Evolutionary conservation across 441 rosid genomes (phyloP), one percentile per base, ranked within the genome.

Genomic region (Euphorbia corollata): DNA sequence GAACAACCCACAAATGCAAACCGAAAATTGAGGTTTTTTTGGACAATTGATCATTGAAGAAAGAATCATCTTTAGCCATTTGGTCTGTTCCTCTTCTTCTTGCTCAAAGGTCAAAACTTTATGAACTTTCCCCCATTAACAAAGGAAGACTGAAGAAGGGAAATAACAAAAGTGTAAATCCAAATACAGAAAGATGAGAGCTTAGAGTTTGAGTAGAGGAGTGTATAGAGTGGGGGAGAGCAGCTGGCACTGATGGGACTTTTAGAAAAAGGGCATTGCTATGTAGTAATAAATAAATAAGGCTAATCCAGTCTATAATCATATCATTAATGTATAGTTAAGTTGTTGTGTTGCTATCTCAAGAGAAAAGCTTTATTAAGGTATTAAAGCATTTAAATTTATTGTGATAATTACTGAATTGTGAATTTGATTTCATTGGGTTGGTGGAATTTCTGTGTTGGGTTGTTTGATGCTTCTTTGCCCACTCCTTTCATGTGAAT

Each of bases 21-120:
- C 89, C 92, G 61, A 85, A 87, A 47, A 87, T 80, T 22, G 89
- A 83, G 1, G 88, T 87, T 73, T 74, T 60, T 60, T 70, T 78
- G 6, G 92, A 82, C 10, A 85, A 74, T 73, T 74, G 73, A 65
- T 79, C 87, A 60, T 75, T 73, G 78, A 86, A 74, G 50, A 51
- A 69, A 9, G 86, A 75, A 67, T 78, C 70, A 64, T 56, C 57
- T 12, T 53, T 81, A 66, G 88, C 78, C 90, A 86, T 82, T 54
- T 39, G 41, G 2, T 45, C 54, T 30, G 18, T 63, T 3, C 43
- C 43, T 65, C 30, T 63, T 63, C 54, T 66, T 12, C 69, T 53
- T 56, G 43, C 64, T 5, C n/a, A 63, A 45, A 63, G 66, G n/a
- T 60, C 51, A 39, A 45, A 55, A 23, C 34, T 55, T 55, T 23